Evolutionary conservation across 2,329 filamentous ascomycete genomes (phyloP).

Genomic region (Microdochium trichocladiopsis): DNA sequence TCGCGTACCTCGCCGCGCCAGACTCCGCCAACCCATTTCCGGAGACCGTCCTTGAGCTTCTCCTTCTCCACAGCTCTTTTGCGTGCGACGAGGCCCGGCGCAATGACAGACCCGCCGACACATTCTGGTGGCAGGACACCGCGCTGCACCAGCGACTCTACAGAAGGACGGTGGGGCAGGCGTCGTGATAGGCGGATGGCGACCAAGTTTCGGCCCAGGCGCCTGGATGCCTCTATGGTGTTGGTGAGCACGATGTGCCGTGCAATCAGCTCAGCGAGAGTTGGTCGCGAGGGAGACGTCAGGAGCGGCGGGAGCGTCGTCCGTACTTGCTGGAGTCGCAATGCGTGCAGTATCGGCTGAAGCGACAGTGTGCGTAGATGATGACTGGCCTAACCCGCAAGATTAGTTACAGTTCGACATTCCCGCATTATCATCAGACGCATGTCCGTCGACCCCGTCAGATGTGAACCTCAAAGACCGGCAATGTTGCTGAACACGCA

Average conservation of each 20-base stretch:
- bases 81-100: conserved; percentile 55
- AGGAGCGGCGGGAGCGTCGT: conserved; percentile 48
- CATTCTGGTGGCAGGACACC: conserved; percentile 61
- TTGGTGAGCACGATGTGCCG: conserved; percentile 61
- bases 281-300: conserved; percentile 48
- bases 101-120: conserved; percentile 36
- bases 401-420: neutral
- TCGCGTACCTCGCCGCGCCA: conserved; percentile 46
- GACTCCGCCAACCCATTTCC: conserved; percentile 56
- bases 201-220: conserved; percentile 55
- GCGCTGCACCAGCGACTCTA: conserved; percentile 52
- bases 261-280: conserved; percentile 53
- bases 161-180: conserved; percentile 51
- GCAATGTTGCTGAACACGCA: neutral
- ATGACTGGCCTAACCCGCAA: conserved; percentile 44
- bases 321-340: conserved; percentile 52
- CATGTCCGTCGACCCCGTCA: no score
- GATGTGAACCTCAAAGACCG: no score
- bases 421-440: no score
- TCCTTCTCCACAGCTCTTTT: conserved; percentile 59
- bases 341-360: conserved; percentile 57
- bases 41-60: conserved; percentile 58
- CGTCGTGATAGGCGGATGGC: conserved; percentile 58
- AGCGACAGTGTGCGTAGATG: conserved; percentile 54
- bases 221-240: conserved; percentile 57